A percentile compares a stretch with the other conserved stretches of the same genome.
phyloP scores from a whole-genome alignment of 176 grass and related monocot species.

The Tillandsia leiboldiana region DNA sequence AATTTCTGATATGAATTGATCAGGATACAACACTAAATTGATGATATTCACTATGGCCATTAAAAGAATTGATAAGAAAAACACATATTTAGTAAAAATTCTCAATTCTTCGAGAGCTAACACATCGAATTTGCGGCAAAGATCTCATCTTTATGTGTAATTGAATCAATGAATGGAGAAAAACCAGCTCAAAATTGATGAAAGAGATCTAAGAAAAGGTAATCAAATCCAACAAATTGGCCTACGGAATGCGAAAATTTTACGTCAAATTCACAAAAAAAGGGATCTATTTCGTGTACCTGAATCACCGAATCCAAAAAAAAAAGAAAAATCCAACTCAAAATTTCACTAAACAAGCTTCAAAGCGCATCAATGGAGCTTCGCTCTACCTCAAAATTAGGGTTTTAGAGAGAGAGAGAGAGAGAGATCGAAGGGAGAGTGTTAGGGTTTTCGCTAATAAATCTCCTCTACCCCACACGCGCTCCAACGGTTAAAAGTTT shows the following conservation, averaged over 20 bases:
- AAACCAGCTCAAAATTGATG: background rate
- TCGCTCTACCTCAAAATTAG: too few species aligned
- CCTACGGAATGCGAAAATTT: too few species aligned
- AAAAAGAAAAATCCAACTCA: background rate
- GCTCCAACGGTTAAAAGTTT: background rate
- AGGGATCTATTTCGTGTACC: too few species aligned
- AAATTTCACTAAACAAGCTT: background rate
- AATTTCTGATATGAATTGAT: too few species aligned
- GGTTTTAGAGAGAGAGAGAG: background rate
- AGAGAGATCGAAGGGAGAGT: background rate
- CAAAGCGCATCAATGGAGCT: background rate
- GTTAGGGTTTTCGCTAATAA: background rate
- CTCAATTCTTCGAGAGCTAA: background rate
- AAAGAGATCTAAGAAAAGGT: too few species aligned
- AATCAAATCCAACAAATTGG: too few species aligned
- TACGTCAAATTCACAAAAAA: too few species aligned
- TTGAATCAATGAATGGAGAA: background rate
- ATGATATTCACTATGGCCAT: background rate
- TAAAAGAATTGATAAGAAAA: background rate
- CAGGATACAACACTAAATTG: too few species aligned
- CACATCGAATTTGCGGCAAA: background rate
- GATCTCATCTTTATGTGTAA: too few species aligned
- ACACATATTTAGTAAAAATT: background rate
- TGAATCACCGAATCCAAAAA: too few species aligned
- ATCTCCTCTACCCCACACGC: background rate